phyloP scores from a whole-genome alignment of 2,329 filamentous ascomycete species.

The Colletotrichum tofieldiae region DNA sequence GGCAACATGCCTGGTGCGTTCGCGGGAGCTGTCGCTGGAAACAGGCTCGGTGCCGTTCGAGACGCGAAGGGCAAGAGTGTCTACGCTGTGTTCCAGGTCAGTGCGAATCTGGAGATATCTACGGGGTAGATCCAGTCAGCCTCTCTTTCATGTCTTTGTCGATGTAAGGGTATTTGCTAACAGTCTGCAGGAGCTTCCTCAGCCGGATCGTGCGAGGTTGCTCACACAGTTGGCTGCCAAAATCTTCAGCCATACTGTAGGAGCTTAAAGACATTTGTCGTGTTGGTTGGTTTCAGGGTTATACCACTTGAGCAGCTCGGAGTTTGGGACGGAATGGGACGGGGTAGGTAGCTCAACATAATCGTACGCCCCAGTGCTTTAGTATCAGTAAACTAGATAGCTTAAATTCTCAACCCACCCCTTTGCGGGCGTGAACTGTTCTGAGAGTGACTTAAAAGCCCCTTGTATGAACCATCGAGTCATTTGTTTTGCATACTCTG shows the following conservation, averaged over 20 bases:
- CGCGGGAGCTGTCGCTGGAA: constrained; percentile 93
- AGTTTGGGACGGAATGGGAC: constrained; percentile 29
- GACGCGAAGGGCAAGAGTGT: constrained; percentile 96
- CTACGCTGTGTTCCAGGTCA: constrained; percentile 85
- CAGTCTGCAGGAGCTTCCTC: constrained; percentile 78
- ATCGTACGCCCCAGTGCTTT: constrained; percentile 6
- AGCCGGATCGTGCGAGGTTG: constrained; percentile 84
- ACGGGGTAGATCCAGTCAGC: constrained; percentile 31
- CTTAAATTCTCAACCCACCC: too few species aligned
- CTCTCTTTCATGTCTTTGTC: constrained; percentile 8
- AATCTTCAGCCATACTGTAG: constrained; percentile 86
- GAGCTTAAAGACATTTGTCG: constrained; percentile 54
- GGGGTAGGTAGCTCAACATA: constrained; percentile 8
- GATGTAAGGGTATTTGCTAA: neutral
- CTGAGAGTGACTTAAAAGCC: too few species aligned
- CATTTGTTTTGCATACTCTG: neutral
- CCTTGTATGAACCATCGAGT: neutral
- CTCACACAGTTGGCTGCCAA: constrained; percentile 88
- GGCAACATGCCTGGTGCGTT: constrained; percentile 92
- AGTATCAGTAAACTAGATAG: constrained; percentile 28
- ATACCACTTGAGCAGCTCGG: constrained; percentile 29
- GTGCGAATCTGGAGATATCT: constrained; percentile 45
- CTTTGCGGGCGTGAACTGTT: neutral
- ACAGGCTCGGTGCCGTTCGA: constrained; percentile 88
- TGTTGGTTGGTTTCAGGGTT: constrained; percentile 1